Conservation (phyloP, 495 filamentous ascomycete species). For the Penicillium cataractarum region DNA sequence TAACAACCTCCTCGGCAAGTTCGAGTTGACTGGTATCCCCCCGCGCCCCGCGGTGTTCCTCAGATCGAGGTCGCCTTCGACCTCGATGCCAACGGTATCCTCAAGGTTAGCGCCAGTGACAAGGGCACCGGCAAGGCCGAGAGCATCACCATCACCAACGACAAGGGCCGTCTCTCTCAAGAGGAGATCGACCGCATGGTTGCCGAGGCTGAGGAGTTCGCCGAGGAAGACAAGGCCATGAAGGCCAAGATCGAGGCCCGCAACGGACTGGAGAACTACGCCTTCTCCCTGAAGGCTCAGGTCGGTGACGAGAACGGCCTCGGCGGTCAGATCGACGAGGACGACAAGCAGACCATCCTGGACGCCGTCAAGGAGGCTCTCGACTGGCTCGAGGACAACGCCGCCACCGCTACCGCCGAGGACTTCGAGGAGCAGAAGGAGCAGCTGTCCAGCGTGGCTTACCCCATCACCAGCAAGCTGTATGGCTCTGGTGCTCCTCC, state of each 20-base stretch:
- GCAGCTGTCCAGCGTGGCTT: conserved; percentile 94
- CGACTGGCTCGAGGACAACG: conserved; percentile 98
- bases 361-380: conserved; percentile 96
- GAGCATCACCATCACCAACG: conserved; percentile 98
- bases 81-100: conserved; percentile 98
- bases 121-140: conserved; percentile 99
- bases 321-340: conserved; percentile 96
- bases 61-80: conserved; percentile 99
- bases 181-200: conserved; percentile 99
- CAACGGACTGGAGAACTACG: conserved; percentile 95
- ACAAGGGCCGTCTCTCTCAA: conserved; percentile 97
- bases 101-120: conserved; percentile 96
- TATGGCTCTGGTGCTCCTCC: conserved; percentile 68
- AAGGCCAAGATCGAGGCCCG: conserved; percentile 91
- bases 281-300: conserved; percentile 98
- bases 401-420: conserved; percentile 78
- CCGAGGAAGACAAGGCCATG: conserved; percentile 98
- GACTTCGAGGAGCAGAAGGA: conserved; percentile 99
- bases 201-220: conserved; percentile 95
- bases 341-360: conserved; percentile 97
- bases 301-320: conserved; percentile 96
- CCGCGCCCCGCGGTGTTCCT: conserved; percentile 96
- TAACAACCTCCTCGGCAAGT: conserved; percentile 99
- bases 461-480: conserved; percentile 98
- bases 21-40: conserved; percentile 98